Percentiles rank a stretch among this genome's conserved stretches.
phyloP scores from a whole-genome alignment of 1,284 basidiomycete species.

The Ustilago tritici region DNA sequence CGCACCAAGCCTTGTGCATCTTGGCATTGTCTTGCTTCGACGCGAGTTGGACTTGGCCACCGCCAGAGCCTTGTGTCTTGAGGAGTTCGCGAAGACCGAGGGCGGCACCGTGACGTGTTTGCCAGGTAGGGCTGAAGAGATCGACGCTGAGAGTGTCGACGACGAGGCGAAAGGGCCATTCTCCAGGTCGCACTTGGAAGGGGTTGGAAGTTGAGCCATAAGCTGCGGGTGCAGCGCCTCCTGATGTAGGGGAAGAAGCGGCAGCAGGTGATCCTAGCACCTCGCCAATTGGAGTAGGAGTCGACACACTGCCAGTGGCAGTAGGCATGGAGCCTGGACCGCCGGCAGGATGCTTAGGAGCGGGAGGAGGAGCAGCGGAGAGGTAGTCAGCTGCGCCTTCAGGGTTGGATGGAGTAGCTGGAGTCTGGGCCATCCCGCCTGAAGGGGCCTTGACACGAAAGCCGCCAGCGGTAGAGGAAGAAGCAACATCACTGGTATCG shows the following conservation, averaged over 20 bases:
- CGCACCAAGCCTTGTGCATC: conserved; percentile 85
- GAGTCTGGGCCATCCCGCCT: conserved; percentile 26
- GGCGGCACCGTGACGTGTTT: conserved; percentile 92
- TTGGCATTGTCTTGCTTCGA: conserved; percentile 38
- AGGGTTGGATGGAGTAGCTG: conserved; percentile 32
- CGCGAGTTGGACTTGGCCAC: conserved; percentile 75
- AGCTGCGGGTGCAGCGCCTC: conserved; percentile 30
- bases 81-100: conserved; percentile 90
- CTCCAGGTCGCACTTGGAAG: conserved; percentile 73
- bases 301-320: conserved; percentile 37
- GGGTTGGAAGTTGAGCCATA: conserved; percentile 49
- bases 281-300: conserved; percentile 43
- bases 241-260: conserved; percentile 31
- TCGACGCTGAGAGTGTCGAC: conserved; percentile 85
- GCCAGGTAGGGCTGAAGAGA: conserved; percentile 87
- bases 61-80: conserved; percentile 83
- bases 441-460: conserved; percentile 50
- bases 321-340: conserved; percentile 44
- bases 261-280: conserved; percentile 33
- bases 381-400: conserved; percentile 36
- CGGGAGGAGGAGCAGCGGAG: conserved; percentile 24
- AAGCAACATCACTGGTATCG: conserved; percentile 72
- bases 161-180: conserved; percentile 90
- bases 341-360: conserved; percentile 46
- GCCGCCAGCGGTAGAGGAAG: conserved; percentile 19